Conservation (phyloP, 257 asterid genomes). For the Lantana camara region DNA sequence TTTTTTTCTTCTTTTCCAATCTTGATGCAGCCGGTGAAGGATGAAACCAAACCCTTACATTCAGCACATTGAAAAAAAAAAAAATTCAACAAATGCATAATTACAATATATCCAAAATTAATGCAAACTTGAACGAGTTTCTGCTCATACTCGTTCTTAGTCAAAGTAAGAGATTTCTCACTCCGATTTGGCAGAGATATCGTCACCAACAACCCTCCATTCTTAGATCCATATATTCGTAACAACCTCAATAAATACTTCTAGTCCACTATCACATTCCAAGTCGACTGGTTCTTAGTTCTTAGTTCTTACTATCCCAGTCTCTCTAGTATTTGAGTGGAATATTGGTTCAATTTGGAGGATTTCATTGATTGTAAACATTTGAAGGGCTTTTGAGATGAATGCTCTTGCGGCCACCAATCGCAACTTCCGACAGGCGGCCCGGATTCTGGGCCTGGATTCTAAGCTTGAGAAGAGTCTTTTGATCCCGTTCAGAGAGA, state of each 20-base stretch:
- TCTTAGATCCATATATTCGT: background rate
- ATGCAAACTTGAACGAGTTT: too few relatives aligned
- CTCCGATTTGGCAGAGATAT: too few relatives aligned
- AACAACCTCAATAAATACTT: constrained; percentile 1
- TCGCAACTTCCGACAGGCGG: constrained; percentile 88
- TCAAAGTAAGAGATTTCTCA: constrained; percentile 7
- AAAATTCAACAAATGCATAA: too few relatives aligned
- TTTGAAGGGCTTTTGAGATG: constrained; percentile 38
- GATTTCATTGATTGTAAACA: background rate
- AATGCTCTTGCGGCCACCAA: constrained; percentile 94
- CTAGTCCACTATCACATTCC: background rate
- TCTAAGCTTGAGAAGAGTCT: constrained; percentile 85
- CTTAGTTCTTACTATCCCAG: constrained; percentile 10
- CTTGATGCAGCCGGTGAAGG: too few relatives aligned
- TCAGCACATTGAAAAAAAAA: too few relatives aligned
- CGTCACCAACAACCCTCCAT: background rate
- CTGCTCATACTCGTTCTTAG: background rate
- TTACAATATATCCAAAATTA: too few relatives aligned
- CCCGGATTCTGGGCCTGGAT: constrained; percentile 87
- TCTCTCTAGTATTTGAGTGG: background rate
- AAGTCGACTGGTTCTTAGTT: too few relatives aligned
- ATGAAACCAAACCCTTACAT: too few relatives aligned
- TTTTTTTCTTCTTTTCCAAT: too few relatives aligned
- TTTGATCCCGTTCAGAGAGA: constrained; percentile 90
- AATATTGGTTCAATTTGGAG: background rate